phyloP scores from a whole-genome alignment of 352 stramenopile species.

The Phytopythium oedochilum region DNA sequence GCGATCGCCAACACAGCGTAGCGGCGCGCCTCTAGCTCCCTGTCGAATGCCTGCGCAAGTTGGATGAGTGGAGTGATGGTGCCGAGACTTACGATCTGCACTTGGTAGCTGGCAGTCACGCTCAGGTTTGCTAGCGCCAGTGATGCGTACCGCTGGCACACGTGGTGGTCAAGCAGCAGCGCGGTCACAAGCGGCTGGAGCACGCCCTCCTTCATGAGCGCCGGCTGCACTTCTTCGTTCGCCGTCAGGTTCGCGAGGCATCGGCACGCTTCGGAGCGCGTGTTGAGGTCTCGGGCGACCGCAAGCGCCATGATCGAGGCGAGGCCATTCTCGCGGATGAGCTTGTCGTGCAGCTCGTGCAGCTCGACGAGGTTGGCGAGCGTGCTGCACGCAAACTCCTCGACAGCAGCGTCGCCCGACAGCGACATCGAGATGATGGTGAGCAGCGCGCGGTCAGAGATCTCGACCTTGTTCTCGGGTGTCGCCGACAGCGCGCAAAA shows the following conservation, averaged over 20 bases:
- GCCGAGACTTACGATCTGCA: constrained; percentile 93
- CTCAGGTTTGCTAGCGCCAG: constrained; percentile 94
- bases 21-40: constrained; percentile 91
- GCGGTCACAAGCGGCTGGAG: constrained; percentile 89
- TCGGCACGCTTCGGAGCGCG: constrained; percentile 88
- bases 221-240: constrained; percentile 91
- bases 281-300: constrained; percentile 87
- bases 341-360: constrained; percentile 91
- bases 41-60: constrained; percentile 83
- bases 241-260: constrained; percentile 94
- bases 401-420: constrained; percentile 86
- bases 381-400: constrained; percentile 92
- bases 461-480: constrained; percentile 96
- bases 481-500: constrained; percentile 94
- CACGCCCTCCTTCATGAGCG: constrained; percentile 90
- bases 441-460: constrained; percentile 91
- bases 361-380: constrained; percentile 96
- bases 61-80: constrained; percentile 89
- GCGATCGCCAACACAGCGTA: constrained; percentile 94
- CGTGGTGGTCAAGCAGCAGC: constrained; percentile 84
- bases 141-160: constrained; percentile 93
- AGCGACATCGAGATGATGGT: constrained; percentile 95
- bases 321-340: constrained; percentile 93
- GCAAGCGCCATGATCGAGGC: constrained; percentile 91
- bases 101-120: constrained; percentile 90